These are phyloP conservation scores for Alternaria brassicae DNA, from an alignment of 2,329 filamentous ascomycete genomes.

Conservation along the genomic window DNA sequence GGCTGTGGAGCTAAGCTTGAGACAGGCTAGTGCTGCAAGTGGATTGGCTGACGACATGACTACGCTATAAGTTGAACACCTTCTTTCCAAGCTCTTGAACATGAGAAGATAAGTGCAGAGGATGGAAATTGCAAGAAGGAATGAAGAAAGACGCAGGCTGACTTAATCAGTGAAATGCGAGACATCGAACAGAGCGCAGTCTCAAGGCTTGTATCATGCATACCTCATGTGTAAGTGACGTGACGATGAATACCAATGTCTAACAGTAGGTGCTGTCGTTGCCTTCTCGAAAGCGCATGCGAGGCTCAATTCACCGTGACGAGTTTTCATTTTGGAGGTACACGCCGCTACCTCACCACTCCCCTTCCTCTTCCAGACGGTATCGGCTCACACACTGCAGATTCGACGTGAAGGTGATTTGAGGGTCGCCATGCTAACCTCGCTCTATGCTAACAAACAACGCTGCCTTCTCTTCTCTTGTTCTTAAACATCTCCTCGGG, in stretches of 20 bases:
- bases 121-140: too few relatives aligned
- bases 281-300: not conserved
- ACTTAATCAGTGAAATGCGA: not conserved
- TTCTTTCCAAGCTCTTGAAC: not conserved
- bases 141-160: not conserved
- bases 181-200: not conserved
- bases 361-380: not conserved
- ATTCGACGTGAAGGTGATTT: conserved; percentile 1
- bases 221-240: too few relatives aligned
- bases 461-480: not conserved
- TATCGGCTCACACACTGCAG: not conserved
- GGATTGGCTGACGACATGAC: conserved; percentile 4
- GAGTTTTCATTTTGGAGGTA: too few relatives aligned
- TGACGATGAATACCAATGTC: too few relatives aligned
- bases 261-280: too few relatives aligned
- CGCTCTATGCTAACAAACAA: not conserved
- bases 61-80: not conserved
- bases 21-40: not conserved
- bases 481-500: not conserved
- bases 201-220: too few relatives aligned
- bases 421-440: not conserved
- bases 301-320: not conserved
- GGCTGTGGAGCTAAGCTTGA: not conserved
- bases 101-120: not conserved
- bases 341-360: not conserved